A percentile compares a stretch with the other conserved stretches of the same genome.
These are phyloP conservation scores for Ajuga reptans DNA, from an alignment of 305 asterid genomes.

Conservation along the genomic window DNA sequence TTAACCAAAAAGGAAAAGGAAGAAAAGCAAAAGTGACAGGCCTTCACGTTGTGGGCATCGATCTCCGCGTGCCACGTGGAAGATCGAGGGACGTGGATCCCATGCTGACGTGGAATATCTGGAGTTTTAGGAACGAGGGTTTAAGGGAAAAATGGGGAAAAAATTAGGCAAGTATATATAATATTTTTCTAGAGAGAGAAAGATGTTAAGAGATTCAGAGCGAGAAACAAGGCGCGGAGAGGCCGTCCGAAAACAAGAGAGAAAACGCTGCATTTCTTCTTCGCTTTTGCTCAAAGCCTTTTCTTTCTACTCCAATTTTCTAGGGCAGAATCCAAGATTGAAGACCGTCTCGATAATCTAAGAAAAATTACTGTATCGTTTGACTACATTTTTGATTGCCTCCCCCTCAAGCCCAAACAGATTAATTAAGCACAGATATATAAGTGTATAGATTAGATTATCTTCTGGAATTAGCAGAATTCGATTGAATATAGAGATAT, in stretches of 20 bases:
- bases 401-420: background rate
- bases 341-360: constrained; percentile 31
- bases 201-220: constrained; percentile 28
- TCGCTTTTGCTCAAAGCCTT: constrained; percentile 28
- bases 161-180: background rate
- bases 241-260: constrained; percentile 52
- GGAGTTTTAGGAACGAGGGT: constrained; percentile 30
- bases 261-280: constrained; percentile 33
- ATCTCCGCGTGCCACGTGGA: constrained; percentile 34
- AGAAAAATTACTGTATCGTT: constrained; percentile 15
- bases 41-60: constrained; percentile 35
- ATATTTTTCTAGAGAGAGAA: constrained; percentile 27
- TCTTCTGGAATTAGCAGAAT: constrained; percentile 23
- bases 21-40: constrained; percentile 22
- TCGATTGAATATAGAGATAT: constrained; percentile 21
- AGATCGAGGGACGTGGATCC: constrained; percentile 28
- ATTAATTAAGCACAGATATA: constrained; percentile 19
- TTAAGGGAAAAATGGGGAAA: constrained; percentile 14
- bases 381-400: constrained; percentile 28
- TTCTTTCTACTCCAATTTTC: constrained; percentile 35
- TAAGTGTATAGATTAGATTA: constrained; percentile 25
- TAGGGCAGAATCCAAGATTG: constrained; percentile 44
- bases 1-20: background rate
- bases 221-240: constrained; percentile 62
- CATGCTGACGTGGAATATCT: constrained; percentile 38